A percentile compares a stretch with the other conserved stretches of the same genome.
phyloP scores from a whole-genome alignment of 2,329 filamentous ascomycete genomes.

The Lachnellula cervina region DNA sequence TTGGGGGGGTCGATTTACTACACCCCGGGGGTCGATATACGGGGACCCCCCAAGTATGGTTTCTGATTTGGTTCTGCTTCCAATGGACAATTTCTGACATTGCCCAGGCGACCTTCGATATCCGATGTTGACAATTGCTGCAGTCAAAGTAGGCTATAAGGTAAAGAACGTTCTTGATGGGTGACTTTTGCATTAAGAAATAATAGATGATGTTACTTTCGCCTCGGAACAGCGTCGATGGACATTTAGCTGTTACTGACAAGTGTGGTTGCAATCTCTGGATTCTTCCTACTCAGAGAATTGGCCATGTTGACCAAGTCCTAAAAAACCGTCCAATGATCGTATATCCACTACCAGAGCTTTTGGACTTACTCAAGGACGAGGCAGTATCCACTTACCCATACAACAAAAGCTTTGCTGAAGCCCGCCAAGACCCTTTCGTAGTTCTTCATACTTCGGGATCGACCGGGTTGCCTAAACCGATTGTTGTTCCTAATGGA shows the following conservation, averaged over 20 bases:
- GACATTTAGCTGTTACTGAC: slow-evolving; percentile 32
- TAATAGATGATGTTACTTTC: slow-evolving; percentile 34
- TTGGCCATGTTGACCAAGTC: slow-evolving; percentile 13
- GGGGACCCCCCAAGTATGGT: too few relatives aligned
- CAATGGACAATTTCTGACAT: neutral
- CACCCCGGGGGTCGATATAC: too few relatives aligned
- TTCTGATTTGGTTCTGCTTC: neutral
- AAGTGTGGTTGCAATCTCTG: slow-evolving; percentile 26
- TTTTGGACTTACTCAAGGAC: slow-evolving; percentile 30
- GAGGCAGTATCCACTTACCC: slow-evolving; percentile 16
- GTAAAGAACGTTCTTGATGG: slow-evolving; percentile 18
- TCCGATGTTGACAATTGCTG: slow-evolving; percentile 21
- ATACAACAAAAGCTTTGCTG: slow-evolving; percentile 33
- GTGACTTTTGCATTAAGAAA: neutral
- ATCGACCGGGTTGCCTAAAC: slow-evolving; percentile 40
- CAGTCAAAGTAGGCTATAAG: slow-evolving; percentile 33
- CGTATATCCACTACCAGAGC: slow-evolving; percentile 20
- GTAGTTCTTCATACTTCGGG: slow-evolving; percentile 41
- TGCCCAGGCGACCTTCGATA: slow-evolving; percentile 19
- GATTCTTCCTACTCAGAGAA: slow-evolving; percentile 9
- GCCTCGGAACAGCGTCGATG: slow-evolving; percentile 34
- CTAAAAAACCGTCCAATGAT: slow-evolving; percentile 8
- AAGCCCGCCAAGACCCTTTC: slow-evolving; percentile 35
- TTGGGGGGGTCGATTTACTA: too few relatives aligned
- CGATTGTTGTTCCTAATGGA: slow-evolving; percentile 27